These are phyloP conservation scores for Ramalina peruviana DNA, from an alignment of 495 filamentous ascomycete genomes.

Conservation along the genomic window DNA sequence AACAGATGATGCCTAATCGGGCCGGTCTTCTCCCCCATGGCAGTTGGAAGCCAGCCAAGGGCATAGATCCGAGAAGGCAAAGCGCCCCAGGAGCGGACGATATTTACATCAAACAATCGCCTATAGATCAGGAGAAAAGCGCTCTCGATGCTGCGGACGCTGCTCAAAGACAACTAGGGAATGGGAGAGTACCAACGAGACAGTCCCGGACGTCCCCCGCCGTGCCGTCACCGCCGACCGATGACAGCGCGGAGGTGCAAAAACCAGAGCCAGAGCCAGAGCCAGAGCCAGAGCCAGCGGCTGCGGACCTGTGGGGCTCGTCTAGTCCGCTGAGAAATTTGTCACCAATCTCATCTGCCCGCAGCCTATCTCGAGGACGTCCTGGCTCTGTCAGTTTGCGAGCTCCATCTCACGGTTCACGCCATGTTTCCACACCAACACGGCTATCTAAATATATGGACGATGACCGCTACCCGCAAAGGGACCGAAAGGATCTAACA, in stretches of 20 bases:
- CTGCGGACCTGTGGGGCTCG: conserved; percentile 2
- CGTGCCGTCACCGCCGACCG: no score
- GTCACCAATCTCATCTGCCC: not conserved
- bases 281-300: not conserved
- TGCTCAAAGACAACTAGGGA: not conserved
- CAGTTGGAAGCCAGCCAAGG: conserved; percentile 1
- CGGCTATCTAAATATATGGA: not conserved
- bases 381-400: not conserved
- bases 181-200: no score
- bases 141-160: not conserved
- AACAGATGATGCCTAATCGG: not conserved
- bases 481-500: not conserved
- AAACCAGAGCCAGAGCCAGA: not conserved
- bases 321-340: not conserved
- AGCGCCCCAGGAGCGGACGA: conserved; percentile 3
- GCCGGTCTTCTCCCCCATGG: not conserved
- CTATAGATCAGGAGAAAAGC: not conserved
- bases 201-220: no score
- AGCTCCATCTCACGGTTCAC: not conserved
- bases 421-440: conserved; percentile 2
- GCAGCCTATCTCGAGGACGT: conserved; percentile 5
- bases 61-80: not conserved
- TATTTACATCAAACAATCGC: not conserved
- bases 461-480: not conserved
- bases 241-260: not conserved